Conservation (phyloP, 2,329 filamentous ascomycete genomes). For the Fusarium sp. region DNA sequence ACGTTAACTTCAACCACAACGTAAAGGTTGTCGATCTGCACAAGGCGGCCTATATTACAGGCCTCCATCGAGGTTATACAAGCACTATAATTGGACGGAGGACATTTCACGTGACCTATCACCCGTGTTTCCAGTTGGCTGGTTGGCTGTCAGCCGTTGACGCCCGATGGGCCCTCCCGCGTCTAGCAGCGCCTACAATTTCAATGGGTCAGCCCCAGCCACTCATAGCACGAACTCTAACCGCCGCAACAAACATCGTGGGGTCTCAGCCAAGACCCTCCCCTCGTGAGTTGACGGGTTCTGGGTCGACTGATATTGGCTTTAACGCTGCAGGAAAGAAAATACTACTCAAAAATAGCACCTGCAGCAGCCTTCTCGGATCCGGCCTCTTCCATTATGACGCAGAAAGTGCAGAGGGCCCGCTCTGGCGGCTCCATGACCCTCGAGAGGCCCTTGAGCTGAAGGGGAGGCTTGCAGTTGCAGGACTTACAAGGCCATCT, state of each 20-base stretch:
- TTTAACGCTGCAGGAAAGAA: background rate
- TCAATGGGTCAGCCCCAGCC: slow-evolving; percentile 30
- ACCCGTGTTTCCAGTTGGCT: slow-evolving; percentile 20
- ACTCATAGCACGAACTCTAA: slow-evolving; percentile 45
- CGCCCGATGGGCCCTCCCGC: slow-evolving; percentile 33
- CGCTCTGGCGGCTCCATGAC: slow-evolving; percentile 37
- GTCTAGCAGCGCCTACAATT: slow-evolving; percentile 39
- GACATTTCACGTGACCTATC: slow-evolving; percentile 24
- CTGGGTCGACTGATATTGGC: slow-evolving; percentile 27
- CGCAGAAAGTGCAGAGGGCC: slow-evolving; percentile 31
- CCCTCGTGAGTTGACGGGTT: slow-evolving; percentile 11
- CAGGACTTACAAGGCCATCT: slow-evolving; percentile 35
- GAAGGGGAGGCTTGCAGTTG: slow-evolving; percentile 43
- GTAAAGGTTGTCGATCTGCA: slow-evolving; percentile 34
- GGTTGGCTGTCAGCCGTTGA: slow-evolving; percentile 37
- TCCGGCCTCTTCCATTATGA: slow-evolving; percentile 31
- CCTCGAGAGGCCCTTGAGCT: slow-evolving; percentile 28
- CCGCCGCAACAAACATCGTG: slow-evolving; percentile 44
- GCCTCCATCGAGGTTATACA: slow-evolving; percentile 36
- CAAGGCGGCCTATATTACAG: slow-evolving; percentile 15
- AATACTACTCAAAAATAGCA: slow-evolving; percentile 33
- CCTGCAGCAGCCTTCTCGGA: slow-evolving; percentile 28
- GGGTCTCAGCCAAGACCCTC: slow-evolving; percentile 23
- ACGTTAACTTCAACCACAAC: slow-evolving; percentile 8
- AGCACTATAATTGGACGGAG: slow-evolving; percentile 28